Evolutionary conservation across 2,329 filamentous ascomycete species (phyloP).

Genomic region (Ophiostoma sp.): DNA sequence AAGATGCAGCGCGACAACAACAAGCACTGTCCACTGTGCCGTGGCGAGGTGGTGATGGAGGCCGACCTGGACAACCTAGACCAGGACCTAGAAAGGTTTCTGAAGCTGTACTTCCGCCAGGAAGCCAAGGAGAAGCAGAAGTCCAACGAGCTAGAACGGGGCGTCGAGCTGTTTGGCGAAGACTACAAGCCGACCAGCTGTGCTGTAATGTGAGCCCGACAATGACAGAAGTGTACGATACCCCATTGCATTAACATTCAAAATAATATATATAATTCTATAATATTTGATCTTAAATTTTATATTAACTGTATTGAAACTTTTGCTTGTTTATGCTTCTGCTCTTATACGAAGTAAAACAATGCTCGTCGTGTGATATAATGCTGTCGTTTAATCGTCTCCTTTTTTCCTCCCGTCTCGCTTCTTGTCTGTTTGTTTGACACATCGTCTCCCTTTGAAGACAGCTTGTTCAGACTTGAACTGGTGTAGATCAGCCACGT

Average conservation of each 20-base stretch:
- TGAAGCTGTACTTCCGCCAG: constrained; percentile 69
- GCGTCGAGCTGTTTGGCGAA: constrained; percentile 65
- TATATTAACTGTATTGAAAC: neutral
- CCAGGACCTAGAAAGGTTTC: constrained; percentile 58
- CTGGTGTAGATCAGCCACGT: too few relatives aligned
- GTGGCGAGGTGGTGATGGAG: constrained; percentile 62
- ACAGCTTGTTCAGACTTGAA: too few relatives aligned
- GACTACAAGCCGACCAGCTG: constrained; percentile 57
- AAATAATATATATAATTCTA: neutral
- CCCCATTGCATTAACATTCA: neutral
- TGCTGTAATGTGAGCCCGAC: constrained; percentile 48
- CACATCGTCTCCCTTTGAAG: too few relatives aligned
- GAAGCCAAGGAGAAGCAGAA: constrained; percentile 62
- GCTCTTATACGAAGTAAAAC: neutral
- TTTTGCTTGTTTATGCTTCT: neutral
- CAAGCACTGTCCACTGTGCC: constrained; percentile 68
- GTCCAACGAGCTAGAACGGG: constrained; percentile 70
- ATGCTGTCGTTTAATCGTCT: neutral
- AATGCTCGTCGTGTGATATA: neutral
- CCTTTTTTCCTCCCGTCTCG: neutral
- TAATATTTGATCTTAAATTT: neutral
- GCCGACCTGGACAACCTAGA: constrained; percentile 71
- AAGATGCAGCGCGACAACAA: constrained; percentile 68
- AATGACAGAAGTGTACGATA: neutral
- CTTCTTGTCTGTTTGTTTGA: neutral